phyloP scores from a whole-genome alignment of 768 basidiomycete species.

The Mycena maculata region DNA sequence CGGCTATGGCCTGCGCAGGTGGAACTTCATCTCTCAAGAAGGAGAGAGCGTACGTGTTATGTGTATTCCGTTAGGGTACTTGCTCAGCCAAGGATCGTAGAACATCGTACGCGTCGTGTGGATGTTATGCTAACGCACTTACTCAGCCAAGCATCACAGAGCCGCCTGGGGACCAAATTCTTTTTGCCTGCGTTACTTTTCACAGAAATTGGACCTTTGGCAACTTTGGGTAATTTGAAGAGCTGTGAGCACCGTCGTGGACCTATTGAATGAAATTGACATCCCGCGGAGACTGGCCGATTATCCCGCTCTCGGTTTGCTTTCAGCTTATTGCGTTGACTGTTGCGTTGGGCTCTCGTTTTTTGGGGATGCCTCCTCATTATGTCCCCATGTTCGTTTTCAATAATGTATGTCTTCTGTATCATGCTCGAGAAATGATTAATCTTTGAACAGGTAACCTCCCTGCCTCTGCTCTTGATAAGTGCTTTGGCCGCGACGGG shows the following conservation, averaged over 20 bases:
- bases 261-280: background rate
- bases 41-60: conserved; percentile 18
- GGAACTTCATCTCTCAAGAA: conserved; percentile 27
- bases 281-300: conserved; percentile 30
- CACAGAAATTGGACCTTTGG: conserved; percentile 31
- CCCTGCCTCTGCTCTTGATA: conserved; percentile 32
- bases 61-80: background rate
- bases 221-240: conserved; percentile 23
- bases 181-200: conserved; percentile 34
- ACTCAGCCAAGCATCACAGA: background rate
- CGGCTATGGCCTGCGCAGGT: conserved; percentile 26
- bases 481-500: conserved; percentile 29
- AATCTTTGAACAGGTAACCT: conserved; percentile 28
- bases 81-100: background rate
- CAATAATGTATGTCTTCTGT: conserved; percentile 24
- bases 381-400: conserved; percentile 35
- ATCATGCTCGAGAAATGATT: background rate
- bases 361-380: conserved; percentile 29
- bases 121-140: background rate
- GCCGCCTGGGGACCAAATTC: conserved; percentile 26
- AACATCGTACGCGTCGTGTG: conserved; percentile 4
- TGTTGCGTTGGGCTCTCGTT: conserved; percentile 11
- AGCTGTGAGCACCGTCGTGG: conserved; percentile 18
- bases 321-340: conserved; percentile 27
- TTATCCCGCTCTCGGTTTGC: conserved; percentile 33